Evolutionary conservation across 192 early-diverging fungal species (phyloP).

Genomic region (Podila epicladia): DNA sequence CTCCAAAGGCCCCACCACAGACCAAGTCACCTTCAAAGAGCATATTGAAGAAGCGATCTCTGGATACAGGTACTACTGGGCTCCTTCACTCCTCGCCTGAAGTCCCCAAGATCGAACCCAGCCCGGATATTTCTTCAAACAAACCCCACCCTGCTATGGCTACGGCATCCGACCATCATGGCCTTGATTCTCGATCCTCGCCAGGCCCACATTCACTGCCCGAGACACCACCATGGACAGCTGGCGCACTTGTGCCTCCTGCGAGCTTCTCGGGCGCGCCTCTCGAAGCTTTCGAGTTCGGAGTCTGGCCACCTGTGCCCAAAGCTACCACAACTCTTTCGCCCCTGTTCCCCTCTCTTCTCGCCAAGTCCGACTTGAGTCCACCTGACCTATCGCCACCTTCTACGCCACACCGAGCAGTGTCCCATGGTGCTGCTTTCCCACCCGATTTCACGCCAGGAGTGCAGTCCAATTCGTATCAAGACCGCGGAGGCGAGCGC

Average conservation of each 20-base stretch:
- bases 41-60: constrained; percentile 22
- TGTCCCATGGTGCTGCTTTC: constrained; percentile 14
- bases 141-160: not conserved
- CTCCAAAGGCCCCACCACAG: constrained; percentile 3
- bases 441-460: constrained; percentile 31
- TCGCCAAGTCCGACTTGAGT: not conserved
- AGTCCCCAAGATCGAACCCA: not conserved
- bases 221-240: no score
- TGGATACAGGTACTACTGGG: not conserved
- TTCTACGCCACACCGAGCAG: not conserved
- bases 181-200: no score
- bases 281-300: no score
- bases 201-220: no score
- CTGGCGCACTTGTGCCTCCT: no score
- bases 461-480: constrained; percentile 22
- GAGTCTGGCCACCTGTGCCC: not conserved
- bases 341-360: no score
- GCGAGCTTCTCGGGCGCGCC: no score
- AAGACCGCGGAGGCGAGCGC: constrained; percentile 16
- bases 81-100: not conserved
- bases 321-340: not conserved
- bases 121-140: not conserved
- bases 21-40: not conserved
- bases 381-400: not conserved
- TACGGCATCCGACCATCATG: not conserved